A percentile compares a stretch with the other conserved stretches of the same genome.
Evolutionary conservation across 2,329 filamentous ascomycete species (phyloP).

Genomic region (Rachicladosporium sp.): DNA sequence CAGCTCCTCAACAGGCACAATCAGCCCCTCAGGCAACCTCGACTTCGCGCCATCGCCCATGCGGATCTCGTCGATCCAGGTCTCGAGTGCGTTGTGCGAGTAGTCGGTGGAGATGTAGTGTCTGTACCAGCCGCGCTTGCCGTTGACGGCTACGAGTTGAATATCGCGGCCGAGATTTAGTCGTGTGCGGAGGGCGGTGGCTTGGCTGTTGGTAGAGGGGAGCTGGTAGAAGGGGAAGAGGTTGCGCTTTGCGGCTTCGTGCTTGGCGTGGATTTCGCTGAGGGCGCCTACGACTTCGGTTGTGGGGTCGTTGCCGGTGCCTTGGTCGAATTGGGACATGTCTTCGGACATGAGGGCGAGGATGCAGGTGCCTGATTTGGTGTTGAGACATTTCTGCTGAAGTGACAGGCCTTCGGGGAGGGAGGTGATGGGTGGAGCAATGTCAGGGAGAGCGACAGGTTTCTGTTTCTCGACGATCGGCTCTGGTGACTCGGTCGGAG

Average conservation of each 20-base stretch:
- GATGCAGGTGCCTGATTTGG: constrained; percentile 71
- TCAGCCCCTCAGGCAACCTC: constrained; percentile 45
- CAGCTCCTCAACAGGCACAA: constrained; percentile 19
- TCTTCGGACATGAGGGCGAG: constrained; percentile 54
- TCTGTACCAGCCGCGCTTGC: constrained; percentile 76
- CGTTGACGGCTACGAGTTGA: constrained; percentile 72
- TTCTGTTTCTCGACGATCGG: constrained; percentile 36
- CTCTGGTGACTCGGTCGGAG: constrained; percentile 43
- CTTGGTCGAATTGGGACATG: too few relatives aligned
- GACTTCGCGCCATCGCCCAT: constrained; percentile 76
- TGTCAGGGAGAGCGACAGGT: constrained; percentile 40
- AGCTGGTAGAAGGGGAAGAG: constrained; percentile 78
- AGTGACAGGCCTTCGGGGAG: constrained; percentile 54
- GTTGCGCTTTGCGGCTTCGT: constrained; percentile 51
- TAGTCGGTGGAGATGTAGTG: constrained; percentile 50
- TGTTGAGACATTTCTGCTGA: constrained; percentile 56
- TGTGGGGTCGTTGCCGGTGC: constrained; percentile 31
- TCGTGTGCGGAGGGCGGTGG: constrained; percentile 42
- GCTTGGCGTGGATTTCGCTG: constrained; percentile 63
- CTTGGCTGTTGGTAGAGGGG: constrained; percentile 47
- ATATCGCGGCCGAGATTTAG: constrained; percentile 49
- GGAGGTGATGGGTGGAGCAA: constrained; percentile 51
- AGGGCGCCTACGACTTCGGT: constrained; percentile 44
- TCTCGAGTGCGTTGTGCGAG: constrained; percentile 47
- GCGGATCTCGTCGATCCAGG: constrained; percentile 83